Conservation (phyloP, 2,329 filamentous ascomycete species). For the Trichoderma polysporum region DNA sequence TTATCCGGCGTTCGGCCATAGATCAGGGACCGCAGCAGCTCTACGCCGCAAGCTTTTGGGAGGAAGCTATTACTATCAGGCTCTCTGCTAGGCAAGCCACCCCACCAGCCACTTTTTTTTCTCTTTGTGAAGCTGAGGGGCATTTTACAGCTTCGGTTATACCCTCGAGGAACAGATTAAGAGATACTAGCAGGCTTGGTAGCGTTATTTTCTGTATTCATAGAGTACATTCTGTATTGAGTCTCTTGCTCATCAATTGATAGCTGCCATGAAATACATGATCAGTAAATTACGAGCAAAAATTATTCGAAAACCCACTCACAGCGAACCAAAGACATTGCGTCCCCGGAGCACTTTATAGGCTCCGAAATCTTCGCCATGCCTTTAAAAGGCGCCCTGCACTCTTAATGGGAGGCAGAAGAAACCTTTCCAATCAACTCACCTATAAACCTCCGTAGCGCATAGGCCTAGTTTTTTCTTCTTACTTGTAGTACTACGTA, state of each 20-base stretch:
- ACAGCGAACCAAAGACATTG: neutral
- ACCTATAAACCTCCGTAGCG: neutral
- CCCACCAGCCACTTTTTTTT: slow-evolving; percentile 15
- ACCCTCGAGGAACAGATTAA: no score
- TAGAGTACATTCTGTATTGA: neutral
- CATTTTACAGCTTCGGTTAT: neutral
- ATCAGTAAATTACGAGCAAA: neutral
- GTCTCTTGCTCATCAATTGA: neutral
- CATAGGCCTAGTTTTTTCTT: neutral
- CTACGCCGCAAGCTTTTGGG: slow-evolving; percentile 2
- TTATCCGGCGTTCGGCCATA: slow-evolving; percentile 20
- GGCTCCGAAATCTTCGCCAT: neutral
- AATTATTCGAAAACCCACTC: neutral
- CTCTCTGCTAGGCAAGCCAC: neutral
- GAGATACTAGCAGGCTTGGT: no score
- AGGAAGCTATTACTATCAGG: no score
- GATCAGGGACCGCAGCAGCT: slow-evolving; percentile 7
- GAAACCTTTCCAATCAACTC: neutral
- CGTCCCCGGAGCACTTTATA: slow-evolving; percentile 10
- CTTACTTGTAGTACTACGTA: neutral
- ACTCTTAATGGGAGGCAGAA: neutral
- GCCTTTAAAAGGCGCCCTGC: neutral
- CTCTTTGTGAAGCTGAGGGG: neutral
- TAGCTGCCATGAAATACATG: neutral
- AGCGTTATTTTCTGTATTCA: neutral